Conservation (phyloP, 179 eudicot genomes). For the Dionaea muscipula region DNA sequence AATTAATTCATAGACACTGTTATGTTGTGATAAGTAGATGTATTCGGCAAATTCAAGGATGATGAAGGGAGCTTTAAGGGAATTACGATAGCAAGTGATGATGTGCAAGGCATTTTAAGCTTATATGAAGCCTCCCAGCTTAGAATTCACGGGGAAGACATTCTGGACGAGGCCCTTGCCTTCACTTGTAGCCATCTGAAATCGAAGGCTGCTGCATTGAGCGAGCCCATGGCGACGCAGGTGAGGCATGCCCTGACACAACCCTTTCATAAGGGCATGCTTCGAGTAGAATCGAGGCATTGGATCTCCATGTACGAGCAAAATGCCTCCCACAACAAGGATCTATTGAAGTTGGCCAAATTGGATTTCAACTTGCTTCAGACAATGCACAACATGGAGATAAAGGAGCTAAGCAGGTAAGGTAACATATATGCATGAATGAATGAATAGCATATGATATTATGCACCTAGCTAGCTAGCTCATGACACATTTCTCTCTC, state of each 20-base stretch:
- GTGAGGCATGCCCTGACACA: constrained; percentile 14
- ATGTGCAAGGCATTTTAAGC: constrained; percentile 15
- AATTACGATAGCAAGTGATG: constrained; percentile 1
- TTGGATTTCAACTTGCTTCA: constrained; percentile 29
- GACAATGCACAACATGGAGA: constrained; percentile 20
- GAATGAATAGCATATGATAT: constrained; percentile 21
- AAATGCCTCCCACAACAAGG: constrained; percentile 5
- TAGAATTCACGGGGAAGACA: constrained; percentile 1
- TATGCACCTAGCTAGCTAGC: constrained; percentile 12
- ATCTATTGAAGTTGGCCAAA: constrained; percentile 22
- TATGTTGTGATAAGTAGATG: too few species aligned
- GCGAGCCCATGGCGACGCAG: constrained; percentile 5
- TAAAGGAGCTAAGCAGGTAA: constrained; percentile 19
- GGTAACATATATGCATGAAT: too few species aligned
- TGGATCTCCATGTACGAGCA: constrained; percentile 19
- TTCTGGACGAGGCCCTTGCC: constrained; percentile 7
- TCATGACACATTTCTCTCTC: too few species aligned
- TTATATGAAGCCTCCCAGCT: constrained; percentile 22
- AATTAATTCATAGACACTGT: too few species aligned
- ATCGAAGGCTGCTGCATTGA: background rate
- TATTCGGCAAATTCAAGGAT: constrained; percentile 17
- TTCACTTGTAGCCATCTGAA: constrained; percentile 3
- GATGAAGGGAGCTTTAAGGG: constrained; percentile 11
- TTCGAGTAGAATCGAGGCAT: constrained; percentile 15
- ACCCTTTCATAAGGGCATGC: constrained; percentile 17